phyloP scores from a whole-genome alignment of 306 rosid species.

The Cicer judaicum region DNA sequence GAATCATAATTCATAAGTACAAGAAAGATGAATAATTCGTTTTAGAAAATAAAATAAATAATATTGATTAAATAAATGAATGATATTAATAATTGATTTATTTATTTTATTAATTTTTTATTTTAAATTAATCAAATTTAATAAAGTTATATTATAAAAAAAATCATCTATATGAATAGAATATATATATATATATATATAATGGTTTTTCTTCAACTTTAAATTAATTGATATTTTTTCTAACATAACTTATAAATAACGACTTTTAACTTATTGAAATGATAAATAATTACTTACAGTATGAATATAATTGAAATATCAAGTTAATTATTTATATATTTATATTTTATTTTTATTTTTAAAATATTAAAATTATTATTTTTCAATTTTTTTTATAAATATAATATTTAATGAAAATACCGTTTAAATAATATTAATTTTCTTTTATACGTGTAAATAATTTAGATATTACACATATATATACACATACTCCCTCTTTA shows the following conservation, averaged over 20 bases:
- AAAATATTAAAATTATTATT: neutral
- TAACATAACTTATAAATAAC: neutral
- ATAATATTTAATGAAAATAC: neutral
- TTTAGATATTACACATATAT: neutral
- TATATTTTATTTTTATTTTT: too few relatives aligned
- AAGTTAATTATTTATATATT: too few relatives aligned
- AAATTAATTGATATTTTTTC: neutral
- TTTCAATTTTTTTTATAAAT: neutral
- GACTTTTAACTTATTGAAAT: conserved; percentile 36
- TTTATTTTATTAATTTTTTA: too few relatives aligned
- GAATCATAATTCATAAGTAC: conserved; percentile 9
- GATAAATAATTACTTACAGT: too few relatives aligned
- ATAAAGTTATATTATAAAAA: neutral
- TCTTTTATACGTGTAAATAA: conserved; percentile 17
- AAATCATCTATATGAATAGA: conserved; percentile 30
- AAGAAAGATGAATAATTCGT: neutral
- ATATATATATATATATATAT: neutral
- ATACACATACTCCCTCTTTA: too few relatives aligned
- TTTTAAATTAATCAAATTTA: too few relatives aligned
- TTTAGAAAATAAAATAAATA: too few relatives aligned
- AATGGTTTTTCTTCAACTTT: conserved; percentile 33
- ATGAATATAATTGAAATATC: too few relatives aligned
- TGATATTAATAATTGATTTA: too few relatives aligned
- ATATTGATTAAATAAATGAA: too few relatives aligned
- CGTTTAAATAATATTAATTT: neutral